Evolutionary conservation across 1,284 basidiomycete genomes (phyloP), one percentile per base, ranked within the genome.

Genomic region (Sporisorium iseilematis-ciliati): DNA sequence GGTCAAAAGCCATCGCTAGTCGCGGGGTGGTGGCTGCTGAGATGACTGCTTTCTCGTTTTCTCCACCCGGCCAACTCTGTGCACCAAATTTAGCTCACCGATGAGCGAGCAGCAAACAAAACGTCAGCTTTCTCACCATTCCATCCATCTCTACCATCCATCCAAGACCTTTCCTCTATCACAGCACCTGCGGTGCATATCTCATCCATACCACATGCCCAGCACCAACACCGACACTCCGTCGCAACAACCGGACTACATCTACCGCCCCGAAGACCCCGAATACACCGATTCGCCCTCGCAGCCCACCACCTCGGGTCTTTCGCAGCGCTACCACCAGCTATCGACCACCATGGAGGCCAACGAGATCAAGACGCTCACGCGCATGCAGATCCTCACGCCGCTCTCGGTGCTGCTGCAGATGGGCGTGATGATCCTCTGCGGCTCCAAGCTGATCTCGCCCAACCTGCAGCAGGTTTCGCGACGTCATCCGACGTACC

Each of bases 401-500:
- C 77, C 77, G 7, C 58, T 79, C 16, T 66, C 65, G 43, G 66
- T 79, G 35, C 53, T 79, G 7, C 57, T 79, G 41, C 69, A 77
- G 59, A 69, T 77, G 69, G 66, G 69, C 26, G 66, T 66, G 26
- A 77, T 73, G 75, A 73, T 77, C 31, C 57, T 73, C 10, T 73
- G 69, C 52, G 73, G 74, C 11, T 76, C 70, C 20, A 70, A 68
- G 41, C 65, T 79, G 16, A 71, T 79, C 70, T 65, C 68, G 55
- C 70, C 73, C 31, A 76, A 67, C 31, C 35, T 79, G 31, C 70
- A 68, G 43, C 57, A 70, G 42, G 75, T 81, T 5, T 60, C 67
- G 11, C 58, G 67, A 50, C 57, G 59, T 31, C 89, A 91, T 80
- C 91, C 91, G 0, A 91, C 92, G 0, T 88, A 92, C 7, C 88